Base-by-base conservation (phyloP, 2,329 filamentous ascomycete species). In the Westerdykella aurantiaca region DNA sequence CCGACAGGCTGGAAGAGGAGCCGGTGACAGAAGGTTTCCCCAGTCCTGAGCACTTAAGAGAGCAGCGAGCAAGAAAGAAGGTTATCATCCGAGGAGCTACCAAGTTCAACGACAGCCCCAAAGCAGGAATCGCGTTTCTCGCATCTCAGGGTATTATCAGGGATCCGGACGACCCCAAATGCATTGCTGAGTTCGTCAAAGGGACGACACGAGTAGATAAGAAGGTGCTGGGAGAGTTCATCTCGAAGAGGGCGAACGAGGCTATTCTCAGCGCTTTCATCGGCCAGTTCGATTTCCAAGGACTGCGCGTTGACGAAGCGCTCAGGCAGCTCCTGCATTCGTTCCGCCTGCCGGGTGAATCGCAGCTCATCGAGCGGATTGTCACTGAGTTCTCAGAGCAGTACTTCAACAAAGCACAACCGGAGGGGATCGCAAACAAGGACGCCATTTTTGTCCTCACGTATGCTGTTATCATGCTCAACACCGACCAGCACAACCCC, bases 391-490 rank as follows among this genome's bases (percentile, higher is more conserved):
- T 98, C 66, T 80, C 88, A 0, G 86, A 91, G 52, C 88, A 87
- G 61, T 98, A 95, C 64, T 86, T 85, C 64, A 71, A 78, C 7
- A 81, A 80, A 46, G 80, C 79, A 5, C 77, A 81, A 21, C 84
- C 86, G 0, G 79, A 85, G 42, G 85, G 83, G 17, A 82, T 97
- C 50, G 85, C 83, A 6, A 83, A 95, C 59, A 85, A 87, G 56
- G 93, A 98, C 64, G 82, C 89, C 6, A 83, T 93, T 17, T 98
- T 87, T 59, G 82, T 98, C 38, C 74, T 98, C 41, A 91, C 87
- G 0, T 98, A 98, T 63, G 93, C 90, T 31, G 94, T 96, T 58
- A 95, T 98, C 66, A 89, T 98, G 81, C 74, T 98, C 44, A 98
- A 98, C 61, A 96, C 91, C 1, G 93, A 98, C 62, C 86, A 94